These are phyloP conservation scores for Ceratocystis diversiconidia DNA, from an alignment of 2,329 filamentous ascomycete species.

Conservation along the genomic window DNA sequence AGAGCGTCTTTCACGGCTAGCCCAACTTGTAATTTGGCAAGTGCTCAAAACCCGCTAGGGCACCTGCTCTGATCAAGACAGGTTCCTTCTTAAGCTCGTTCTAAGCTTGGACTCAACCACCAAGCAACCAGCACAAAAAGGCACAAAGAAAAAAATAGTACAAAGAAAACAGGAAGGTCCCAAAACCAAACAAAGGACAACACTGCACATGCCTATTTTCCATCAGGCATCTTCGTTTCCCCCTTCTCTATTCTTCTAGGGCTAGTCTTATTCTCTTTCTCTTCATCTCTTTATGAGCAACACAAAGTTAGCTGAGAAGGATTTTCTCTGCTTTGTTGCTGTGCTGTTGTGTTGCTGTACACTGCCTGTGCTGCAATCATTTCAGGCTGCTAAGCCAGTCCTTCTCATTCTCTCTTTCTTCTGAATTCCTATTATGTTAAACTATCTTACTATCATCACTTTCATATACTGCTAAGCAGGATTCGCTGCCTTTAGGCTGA, in stretches of 20 bases:
- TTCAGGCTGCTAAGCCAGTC: background rate
- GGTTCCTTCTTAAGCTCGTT: slow-evolving; percentile 4
- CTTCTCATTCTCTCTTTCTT: background rate
- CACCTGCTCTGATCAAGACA: background rate
- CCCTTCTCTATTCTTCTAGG: background rate
- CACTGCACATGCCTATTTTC: background rate
- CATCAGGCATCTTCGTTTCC: background rate
- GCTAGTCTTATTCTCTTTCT: background rate
- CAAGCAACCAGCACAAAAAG: background rate
- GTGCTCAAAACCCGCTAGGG: background rate
- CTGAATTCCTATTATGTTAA: slow-evolving; percentile 4
- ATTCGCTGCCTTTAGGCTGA: background rate
- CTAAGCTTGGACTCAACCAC: slow-evolving; percentile 7
- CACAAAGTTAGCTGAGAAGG: background rate
- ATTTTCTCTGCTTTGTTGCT: background rate
- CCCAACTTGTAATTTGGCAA: background rate
- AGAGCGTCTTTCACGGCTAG: background rate
- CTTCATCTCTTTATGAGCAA: background rate
- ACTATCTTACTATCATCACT: background rate
- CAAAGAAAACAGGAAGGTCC: background rate
- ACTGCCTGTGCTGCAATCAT: background rate
- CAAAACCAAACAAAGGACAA: background rate
- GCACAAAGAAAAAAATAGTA: background rate
- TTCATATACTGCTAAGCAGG: slow-evolving; percentile 3
- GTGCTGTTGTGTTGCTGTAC: too few relatives aligned